Evolutionary conservation across 1,284 basidiomycete species (phyloP), one percentile per base, ranked within the genome.

Genomic region (Moniliophthora roreri): DNA sequence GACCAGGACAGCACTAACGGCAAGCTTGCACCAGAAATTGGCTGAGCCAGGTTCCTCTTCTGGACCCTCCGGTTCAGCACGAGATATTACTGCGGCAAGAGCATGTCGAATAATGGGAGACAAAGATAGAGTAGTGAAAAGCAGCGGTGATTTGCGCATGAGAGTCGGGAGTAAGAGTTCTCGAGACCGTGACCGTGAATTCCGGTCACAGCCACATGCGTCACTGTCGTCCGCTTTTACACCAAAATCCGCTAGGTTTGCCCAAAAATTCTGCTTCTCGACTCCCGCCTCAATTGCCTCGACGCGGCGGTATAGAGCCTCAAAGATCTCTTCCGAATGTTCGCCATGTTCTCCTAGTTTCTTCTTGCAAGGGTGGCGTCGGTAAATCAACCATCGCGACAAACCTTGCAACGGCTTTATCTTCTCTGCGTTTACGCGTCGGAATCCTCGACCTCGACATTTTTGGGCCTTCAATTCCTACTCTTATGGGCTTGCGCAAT

Each of bases 381-480:
- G 96, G 96, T 6, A 99, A 99, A 42, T 46, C 28, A n/a, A 24
- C 38, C 24, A 26, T 45, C 32, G 28, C 64, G 91, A 92, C 89
- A 16, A 97, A 96, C 63, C 79, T 97, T 6, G 94, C 94, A 0
- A 82, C 90, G 48, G 80, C 88, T 0, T 80, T 93, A 15, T 82
- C 85, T 3, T 66, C 80, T 69, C 75, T 66, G 10, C 74, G 77
- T 49, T 73, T 78, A 51, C 82, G 89, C 13, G 84, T 99, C 1
- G 96, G 97, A 0, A 74, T 99, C 11, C 78, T 99, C 0, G 96
- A 99, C 70, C 79, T 99, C 5, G 96, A 99, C 70, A 87, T 99
- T 50, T 99, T 98, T 63, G 96, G 96, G 0, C 96, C 96, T 1
- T 95, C 93, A 2, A 76, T 97, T n/a, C 96, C 97, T 0, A 97